These are phyloP conservation scores for Mangifera indica DNA, from an alignment of 345 rosid species.

Conservation along the genomic window DNA sequence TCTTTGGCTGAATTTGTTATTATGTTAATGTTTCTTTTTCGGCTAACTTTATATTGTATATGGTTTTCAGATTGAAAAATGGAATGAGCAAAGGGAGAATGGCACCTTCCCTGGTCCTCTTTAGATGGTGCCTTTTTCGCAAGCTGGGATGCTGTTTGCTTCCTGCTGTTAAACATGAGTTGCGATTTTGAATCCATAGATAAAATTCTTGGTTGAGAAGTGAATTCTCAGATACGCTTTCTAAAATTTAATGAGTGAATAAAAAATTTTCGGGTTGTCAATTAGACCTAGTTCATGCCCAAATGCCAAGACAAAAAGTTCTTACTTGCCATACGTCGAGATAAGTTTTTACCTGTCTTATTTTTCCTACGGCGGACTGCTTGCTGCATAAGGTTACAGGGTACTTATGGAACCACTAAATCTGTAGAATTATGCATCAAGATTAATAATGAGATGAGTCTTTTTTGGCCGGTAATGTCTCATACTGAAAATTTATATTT, in stretches of 20 bases:
- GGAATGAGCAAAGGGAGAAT: slow-evolving; percentile 98
- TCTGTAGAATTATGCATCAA: background rate
- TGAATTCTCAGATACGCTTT: slow-evolving; percentile 30
- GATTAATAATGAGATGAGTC: background rate
- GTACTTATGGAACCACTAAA: background rate
- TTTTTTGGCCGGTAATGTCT: no score
- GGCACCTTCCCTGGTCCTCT: slow-evolving; percentile 98
- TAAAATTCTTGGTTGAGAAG: slow-evolving; percentile 23
- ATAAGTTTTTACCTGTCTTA: background rate
- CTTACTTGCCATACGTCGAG: slow-evolving; percentile 13
- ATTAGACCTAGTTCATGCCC: slow-evolving; percentile 24
- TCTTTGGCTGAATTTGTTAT: background rate
- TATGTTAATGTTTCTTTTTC: background rate
- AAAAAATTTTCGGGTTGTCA: slow-evolving; percentile 31
- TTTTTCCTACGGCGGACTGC: background rate
- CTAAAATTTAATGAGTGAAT: slow-evolving; percentile 24
- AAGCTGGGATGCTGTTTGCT: slow-evolving; percentile 1
- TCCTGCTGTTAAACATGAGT: slow-evolving; percentile 15
- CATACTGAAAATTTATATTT: no score
- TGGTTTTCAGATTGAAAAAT: slow-evolving; percentile 62
- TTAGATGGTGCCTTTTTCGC: slow-evolving; percentile 38
- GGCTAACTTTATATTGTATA: background rate
- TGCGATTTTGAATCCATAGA: background rate
- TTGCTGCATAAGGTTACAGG: background rate
- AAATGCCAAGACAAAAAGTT: background rate